A percentile compares a stretch with the other conserved stretches of the same genome.
phyloP scores from a whole-genome alignment of 2,329 filamentous ascomycete species.

The Xylariaceae sp. region DNA sequence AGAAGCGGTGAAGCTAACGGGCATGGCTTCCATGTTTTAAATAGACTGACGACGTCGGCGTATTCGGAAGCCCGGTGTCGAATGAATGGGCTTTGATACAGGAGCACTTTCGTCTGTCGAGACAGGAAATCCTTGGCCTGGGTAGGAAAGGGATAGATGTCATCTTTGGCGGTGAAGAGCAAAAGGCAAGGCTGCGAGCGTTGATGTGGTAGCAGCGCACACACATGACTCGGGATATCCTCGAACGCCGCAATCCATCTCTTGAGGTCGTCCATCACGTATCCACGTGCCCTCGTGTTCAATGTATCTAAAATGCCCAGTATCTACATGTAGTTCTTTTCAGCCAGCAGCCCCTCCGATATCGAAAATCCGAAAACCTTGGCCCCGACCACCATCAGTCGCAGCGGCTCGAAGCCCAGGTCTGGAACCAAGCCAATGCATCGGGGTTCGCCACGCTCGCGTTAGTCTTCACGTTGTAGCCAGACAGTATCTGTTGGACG shows the following conservation, averaged over 20 bases:
- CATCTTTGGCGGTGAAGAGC: constrained; percentile 61
- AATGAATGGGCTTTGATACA: constrained; percentile 73
- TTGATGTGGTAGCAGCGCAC: constrained; percentile 40
- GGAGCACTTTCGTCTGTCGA: constrained; percentile 58
- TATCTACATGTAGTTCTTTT: neutral
- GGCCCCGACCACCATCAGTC: constrained; percentile 1
- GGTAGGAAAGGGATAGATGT: constrained; percentile 56
- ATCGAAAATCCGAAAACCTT: no score
- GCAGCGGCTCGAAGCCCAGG: constrained; percentile 57
- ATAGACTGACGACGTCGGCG: constrained; percentile 82
- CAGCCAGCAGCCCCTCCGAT: no score
- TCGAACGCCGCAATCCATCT: no score
- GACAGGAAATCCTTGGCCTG: constrained; percentile 44
- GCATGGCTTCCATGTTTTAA: no score
- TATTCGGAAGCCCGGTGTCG: constrained; percentile 71
- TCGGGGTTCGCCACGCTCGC: constrained; percentile 90
- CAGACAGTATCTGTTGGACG: constrained; percentile 92
- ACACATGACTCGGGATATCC: neutral
- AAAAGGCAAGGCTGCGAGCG: constrained; percentile 51
- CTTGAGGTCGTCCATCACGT: no score
- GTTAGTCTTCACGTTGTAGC: constrained; percentile 78
- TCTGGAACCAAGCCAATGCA: constrained; percentile 80
- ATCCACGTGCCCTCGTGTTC: no score
- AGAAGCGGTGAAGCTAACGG: no score
- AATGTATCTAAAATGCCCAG: no score